Percentiles rank a stretch among this genome's conserved stretches.
Evolutionary conservation across 2,329 filamentous ascomycete species (phyloP).

Genomic region (Dothistroma pini): DNA sequence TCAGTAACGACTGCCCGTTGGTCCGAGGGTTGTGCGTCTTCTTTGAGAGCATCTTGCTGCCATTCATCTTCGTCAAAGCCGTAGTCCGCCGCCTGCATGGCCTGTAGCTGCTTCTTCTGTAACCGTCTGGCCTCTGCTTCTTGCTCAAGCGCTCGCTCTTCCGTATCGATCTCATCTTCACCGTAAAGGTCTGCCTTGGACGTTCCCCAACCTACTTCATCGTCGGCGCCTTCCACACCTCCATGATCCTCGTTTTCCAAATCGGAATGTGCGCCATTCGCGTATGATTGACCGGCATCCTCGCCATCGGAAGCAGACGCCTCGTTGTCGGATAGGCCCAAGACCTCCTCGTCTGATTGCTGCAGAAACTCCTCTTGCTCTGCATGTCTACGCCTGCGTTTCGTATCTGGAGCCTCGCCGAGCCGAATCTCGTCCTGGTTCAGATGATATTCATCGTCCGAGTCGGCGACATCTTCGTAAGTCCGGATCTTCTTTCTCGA

Average conservation of each 20-base stretch:
- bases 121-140: conserved; percentile 84
- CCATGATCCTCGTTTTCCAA: conserved; percentile 66
- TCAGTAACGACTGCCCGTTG: conserved; percentile 65
- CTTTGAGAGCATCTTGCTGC: conserved; percentile 53
- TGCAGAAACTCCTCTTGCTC: conserved; percentile 64
- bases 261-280: conserved; percentile 64
- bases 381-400: conserved; percentile 66
- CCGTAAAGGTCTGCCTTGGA: conserved; percentile 16
- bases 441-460: conserved; percentile 88
- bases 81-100: conserved; percentile 89
- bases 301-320: conserved; percentile 50
- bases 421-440: conserved; percentile 82
- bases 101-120: conserved; percentile 84
- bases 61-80: conserved; percentile 89
- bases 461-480: conserved; percentile 84
- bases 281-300: conserved; percentile 50
- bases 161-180: conserved; percentile 59
- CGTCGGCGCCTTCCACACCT: conserved; percentile 31
- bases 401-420: conserved; percentile 74
- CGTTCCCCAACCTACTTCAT: conserved; percentile 32
- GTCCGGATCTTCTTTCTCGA: conserved; percentile 57
- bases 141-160: conserved; percentile 78
- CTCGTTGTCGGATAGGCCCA: conserved; percentile 45
- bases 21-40: conserved; percentile 46
- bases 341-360: conserved; percentile 60